Evolutionary conservation across 768 basidiomycete genomes (phyloP), one percentile per base, ranked within the genome.

Genomic region (Tricholoma matsutake): DNA sequence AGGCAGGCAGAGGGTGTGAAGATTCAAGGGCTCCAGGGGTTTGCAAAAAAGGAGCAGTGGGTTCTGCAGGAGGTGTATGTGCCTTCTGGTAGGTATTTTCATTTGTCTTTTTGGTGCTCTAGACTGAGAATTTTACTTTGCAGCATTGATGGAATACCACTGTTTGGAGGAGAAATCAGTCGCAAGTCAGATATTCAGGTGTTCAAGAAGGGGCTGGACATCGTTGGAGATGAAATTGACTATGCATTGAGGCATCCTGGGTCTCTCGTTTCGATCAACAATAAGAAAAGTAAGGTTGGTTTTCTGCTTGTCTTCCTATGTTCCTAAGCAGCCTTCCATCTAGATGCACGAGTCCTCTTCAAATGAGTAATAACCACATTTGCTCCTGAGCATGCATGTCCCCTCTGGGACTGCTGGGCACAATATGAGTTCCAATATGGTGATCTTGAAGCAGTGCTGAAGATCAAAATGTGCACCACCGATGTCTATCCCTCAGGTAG

Each of bases 331-430:
- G 45, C 51, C 31, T 49, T 41, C 45, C 41, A 37, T 54, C 7
- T 62, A 99, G 97, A 99, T 76, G 97, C 96, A 1, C 86, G 96
- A 58, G 96, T 96, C 0, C 78, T 98, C 31, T 99, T 99, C 70
- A 96, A 99, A 71, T 86, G 92, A 28, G 88, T 92, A 6, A 90
- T 96, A 25, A 73, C 81, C 16, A 88, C 83, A 4, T 94, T 97
- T 72, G 75, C 88, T 10, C 77, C 91, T 8, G 91, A 92, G 49
- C 85, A 85, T 49, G n/a, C n/a, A n/a, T n/a, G n/a, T n/a, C n/a
- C n/a, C n/a, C n/a, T n/a, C n/a, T n/a, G n/a, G n/a, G n/a, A n/a
- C n/a, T n/a, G n/a, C n/a, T n/a, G n/a, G n/a, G n/a, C n/a, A n/a
- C n/a, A n/a, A n/a, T n/a, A n/a, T n/a, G n/a, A n/a, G n/a, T n/a